Base-by-base conservation (phyloP, 108 stramenopile genomes). In the Skeletonema grethae region DNA sequence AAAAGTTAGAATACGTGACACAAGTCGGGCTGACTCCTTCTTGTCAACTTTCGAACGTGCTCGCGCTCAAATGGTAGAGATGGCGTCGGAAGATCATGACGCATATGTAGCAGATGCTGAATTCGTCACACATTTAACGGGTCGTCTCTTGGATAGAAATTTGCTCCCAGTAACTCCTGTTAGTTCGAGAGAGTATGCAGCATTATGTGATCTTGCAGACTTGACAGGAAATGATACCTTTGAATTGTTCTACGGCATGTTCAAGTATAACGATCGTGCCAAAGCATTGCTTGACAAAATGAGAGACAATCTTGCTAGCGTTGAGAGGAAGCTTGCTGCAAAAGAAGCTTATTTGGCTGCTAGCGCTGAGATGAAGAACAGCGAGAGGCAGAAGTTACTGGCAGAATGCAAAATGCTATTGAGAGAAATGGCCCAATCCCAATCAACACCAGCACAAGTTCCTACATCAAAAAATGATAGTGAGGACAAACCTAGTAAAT, bases 241-340 rank as follows among this genome's bases (percentile, higher is more conserved):
- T 65, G 97, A 98, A 68, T 80, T 92, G 20, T 98, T 98, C 77
- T 98, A 95, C 73, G 96, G 97, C 3, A 95, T 98, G 85, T 98
- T 87, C 88, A 96, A 93, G 65, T 97, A 87, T 88, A 97, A 97
- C 65, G 73, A 85, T 36, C 85, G 89, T 43, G 95, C 92, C 16
- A 85, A 84, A 72, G 82, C 89, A 28, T 81, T 85, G 58, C 46
- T 95, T 36, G 82, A 67, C 30, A 86, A 77, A 39, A 87, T 98
- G 72, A 79, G 93, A 60, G 97, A 98, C 30, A 95, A 96, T 63
- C 83, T 98, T 36, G 95, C 96, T 5, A 82, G 83, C 30, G 80
- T 98, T 12, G 97, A 98, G 71, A 77, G 96, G n/a, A 93, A 96
- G 75, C 83, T 96, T 60, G 95, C 95, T 50, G 95, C 93, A 29